Evolutionary conservation across 345 rosid species (phyloP), one percentile per base, ranked within the genome.

Genomic region (Schrenkiella parvula): DNA sequence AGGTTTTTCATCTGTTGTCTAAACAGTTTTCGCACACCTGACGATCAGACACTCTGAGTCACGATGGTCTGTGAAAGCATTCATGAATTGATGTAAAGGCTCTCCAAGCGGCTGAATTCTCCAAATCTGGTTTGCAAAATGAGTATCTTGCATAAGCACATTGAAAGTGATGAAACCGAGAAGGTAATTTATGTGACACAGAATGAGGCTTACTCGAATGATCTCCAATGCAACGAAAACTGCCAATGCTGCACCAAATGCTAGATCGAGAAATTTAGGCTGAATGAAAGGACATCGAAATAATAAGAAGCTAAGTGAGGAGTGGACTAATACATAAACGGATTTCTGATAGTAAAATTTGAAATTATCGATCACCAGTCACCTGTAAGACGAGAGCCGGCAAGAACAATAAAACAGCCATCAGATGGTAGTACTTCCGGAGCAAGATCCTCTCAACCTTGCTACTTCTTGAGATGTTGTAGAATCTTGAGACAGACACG

Each of bases 301-400:
- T 15, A 2, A 11, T 64, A 23, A 31, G 51, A 64, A 50, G 18
- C 29, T 31, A 38, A 7, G n/a, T 31, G 7, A 42, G 62, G 18
- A 41, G 22, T 0, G 11, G 15, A 39, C 13, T 11, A 15, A 39
- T 47, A 66, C 35, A 35, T 12, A n/a, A n/a, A 9, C 10, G 1
- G 2, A 29, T 28, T 38, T 66, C 11, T 7, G 18, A 53, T 28
- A 46, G 22, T 31, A 69, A 53, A 48, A 37, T 35, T 29, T 57
- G 28, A 19, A 26, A 18, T 4, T 55, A 44, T 51, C 31, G 58
- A 43, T 53, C 57, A 34, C 52, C 50, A 75, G 29, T 85, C 72
- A 95, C 99, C 99, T 91, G 97, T 73, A 86, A 91, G 64, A 95
- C 82, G 70, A 89, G 92, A 75, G 99, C 98, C 0, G 98, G 98